Evolutionary conservation across 495 filamentous ascomycete genomes (phyloP).

Genomic region (Podospora australis): DNA sequence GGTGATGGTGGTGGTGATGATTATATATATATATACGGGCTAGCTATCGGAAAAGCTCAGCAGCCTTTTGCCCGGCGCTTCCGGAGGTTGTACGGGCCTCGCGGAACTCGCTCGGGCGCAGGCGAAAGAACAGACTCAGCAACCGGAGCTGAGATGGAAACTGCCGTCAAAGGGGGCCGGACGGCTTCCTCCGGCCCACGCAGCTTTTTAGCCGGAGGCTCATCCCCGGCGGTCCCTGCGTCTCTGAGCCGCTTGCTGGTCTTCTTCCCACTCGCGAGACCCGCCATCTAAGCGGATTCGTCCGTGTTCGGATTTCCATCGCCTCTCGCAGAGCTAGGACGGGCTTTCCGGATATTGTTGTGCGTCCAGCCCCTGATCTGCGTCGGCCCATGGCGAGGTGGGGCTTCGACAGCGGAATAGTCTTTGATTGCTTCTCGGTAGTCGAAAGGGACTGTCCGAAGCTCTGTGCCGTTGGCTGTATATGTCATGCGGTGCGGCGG

Average conservation of each 20-base stretch:
- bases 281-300: constrained; percentile 1
- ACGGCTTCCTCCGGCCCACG: too few species aligned
- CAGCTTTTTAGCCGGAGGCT: too few species aligned
- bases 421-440: constrained; percentile 43
- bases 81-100: too few species aligned
- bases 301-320: neutral
- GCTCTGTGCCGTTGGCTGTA: constrained; percentile 34
- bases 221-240: too few species aligned
- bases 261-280: neutral
- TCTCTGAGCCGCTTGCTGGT: neutral
- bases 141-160: too few species aligned
- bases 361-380: constrained; percentile 46
- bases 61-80: too few species aligned
- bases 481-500: constrained; percentile 37
- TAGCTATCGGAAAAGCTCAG: too few species aligned
- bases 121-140: too few species aligned
- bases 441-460: constrained; percentile 43
- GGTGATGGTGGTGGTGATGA: too few species aligned
- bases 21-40: too few species aligned
- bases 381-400: constrained; percentile 38
- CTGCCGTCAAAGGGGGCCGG: too few species aligned
- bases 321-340: neutral
- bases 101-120: too few species aligned
- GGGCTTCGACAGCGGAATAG: constrained; percentile 37
- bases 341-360: constrained; percentile 32